These are phyloP conservation scores for Moricandia arvensis DNA, from an alignment of 345 rosid species.

Conservation along the genomic window DNA sequence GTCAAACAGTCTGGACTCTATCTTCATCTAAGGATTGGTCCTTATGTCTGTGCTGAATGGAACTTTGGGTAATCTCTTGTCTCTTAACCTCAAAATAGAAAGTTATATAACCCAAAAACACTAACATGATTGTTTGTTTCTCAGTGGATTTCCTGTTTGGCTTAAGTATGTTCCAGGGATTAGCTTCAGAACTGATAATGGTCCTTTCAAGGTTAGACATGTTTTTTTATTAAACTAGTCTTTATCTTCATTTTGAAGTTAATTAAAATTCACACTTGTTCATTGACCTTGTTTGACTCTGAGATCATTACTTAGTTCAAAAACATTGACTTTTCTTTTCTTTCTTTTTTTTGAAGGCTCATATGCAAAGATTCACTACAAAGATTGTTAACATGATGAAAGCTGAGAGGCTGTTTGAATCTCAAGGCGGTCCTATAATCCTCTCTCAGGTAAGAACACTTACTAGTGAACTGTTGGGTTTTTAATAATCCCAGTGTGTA, in stretches of 20 bases:
- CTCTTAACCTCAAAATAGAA: not conserved
- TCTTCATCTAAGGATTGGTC: conserved; percentile 96
- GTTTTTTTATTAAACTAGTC: conserved; percentile 12
- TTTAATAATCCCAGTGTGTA: not conserved
- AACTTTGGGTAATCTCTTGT: conserved; percentile 70
- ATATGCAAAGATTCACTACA: conserved; percentile 82
- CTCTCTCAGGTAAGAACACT: conserved; percentile 71
- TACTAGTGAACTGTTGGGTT: conserved; percentile 1
- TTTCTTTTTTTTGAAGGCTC: conserved; percentile 45
- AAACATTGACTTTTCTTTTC: not conserved
- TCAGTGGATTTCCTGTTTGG: conserved; percentile 99
- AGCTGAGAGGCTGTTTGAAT: conserved; percentile 75
- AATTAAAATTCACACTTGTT: conserved; percentile 21
- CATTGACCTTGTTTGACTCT: conserved; percentile 29
- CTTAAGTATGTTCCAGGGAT: conserved; percentile 95
- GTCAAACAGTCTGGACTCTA: conserved; percentile 84
- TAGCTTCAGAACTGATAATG: conserved; percentile 88
- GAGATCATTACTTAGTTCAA: not conserved
- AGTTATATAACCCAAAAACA: not conserved
- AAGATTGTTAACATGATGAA: conserved; percentile 98
- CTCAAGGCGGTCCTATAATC: conserved; percentile 97
- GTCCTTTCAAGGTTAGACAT: conserved; percentile 79
- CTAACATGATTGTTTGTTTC: conserved; percentile 24
- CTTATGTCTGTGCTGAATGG: conserved; percentile 99
- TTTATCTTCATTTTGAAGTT: conserved; percentile 31